These are phyloP conservation scores for Harringtonia lauricola DNA, from an alignment of 2,329 filamentous ascomycete species.

Conservation along the genomic window DNA sequence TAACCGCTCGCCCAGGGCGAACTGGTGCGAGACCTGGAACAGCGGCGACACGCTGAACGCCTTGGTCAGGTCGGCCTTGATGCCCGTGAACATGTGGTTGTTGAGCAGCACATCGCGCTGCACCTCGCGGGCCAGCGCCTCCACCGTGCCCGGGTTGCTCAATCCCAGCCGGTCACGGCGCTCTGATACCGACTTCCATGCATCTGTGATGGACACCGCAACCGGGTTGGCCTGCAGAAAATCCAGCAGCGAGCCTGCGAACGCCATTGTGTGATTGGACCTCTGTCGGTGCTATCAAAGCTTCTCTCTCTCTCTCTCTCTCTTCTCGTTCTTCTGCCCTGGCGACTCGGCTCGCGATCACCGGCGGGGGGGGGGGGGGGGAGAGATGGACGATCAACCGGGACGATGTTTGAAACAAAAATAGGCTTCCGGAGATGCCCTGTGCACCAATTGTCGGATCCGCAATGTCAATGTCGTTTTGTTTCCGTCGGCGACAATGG, in stretches of 20 bases:
- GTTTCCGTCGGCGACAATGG: no score
- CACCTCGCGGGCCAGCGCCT: slow-evolving; percentile 77
- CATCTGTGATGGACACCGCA: slow-evolving; percentile 58
- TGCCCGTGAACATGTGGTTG: slow-evolving; percentile 92
- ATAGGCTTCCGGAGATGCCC: no score
- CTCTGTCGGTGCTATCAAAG: no score
- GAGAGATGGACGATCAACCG: no score
- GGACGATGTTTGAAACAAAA: no score
- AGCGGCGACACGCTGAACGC: slow-evolving; percentile 86
- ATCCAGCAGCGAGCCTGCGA: slow-evolving; percentile 41
- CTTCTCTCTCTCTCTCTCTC: background rate
- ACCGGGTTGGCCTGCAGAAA: slow-evolving; percentile 67
- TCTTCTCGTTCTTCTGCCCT: no score
- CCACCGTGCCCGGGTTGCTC: slow-evolving; percentile 84
- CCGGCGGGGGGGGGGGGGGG: no score
- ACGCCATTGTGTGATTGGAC: slow-evolving; percentile 32
- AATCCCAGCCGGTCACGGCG: slow-evolving; percentile 81
- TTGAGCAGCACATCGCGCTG: slow-evolving; percentile 93
- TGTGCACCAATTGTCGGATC: no score
- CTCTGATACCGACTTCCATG: slow-evolving; percentile 71
- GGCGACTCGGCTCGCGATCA: no score
- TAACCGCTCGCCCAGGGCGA: slow-evolving; percentile 85
- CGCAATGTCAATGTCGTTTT: no score
- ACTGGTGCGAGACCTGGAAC: slow-evolving; percentile 96
- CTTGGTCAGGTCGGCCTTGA: slow-evolving; percentile 94